Base-by-base conservation (phyloP, 768 basidiomycete species). In the Wakefieldia striispora region DNA sequence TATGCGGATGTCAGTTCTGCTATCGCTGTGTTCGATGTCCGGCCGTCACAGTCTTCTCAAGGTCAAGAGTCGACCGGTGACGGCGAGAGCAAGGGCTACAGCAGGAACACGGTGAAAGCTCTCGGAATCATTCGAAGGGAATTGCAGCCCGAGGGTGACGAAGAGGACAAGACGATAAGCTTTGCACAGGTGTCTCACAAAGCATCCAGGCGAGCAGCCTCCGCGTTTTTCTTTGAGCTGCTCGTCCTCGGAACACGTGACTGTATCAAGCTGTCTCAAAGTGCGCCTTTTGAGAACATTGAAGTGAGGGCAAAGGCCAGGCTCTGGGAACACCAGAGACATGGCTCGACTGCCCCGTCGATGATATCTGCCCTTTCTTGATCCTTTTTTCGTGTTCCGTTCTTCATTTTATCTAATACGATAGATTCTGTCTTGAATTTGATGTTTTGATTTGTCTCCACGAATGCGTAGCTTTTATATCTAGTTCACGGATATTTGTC, bases 151-250 rank as follows among this genome's bases (percentile, higher is more conserved):
- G 67, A 65, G 24, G 75, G 76, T 21, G 76, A 73, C 4, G 68
- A 64, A 7, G 74, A 74, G 50, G 83, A 83, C 27, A 87, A 83
- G 66, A 68, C 71, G 9, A 71, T 95, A 59, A 90, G 86, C 61
- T 97, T 97, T 74, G 78, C 80, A 35, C 73, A 80, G 60, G 78
- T 92, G 73, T 77, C 91, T 13, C 78, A 88, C 56, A 91, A 91
- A 75, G 91, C 93, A 12, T 88, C 91, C 10, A 86, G 91, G 40
- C 83, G 92, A 36, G 97, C 94, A 12, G 93, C 95, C 1, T 83
- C 95, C 1, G 85, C 92, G 2, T 97, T 99, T 76, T 99, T 99
- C 78, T 99, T 99, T 65, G 97, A 99, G 68, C 71, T 97, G 29
- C 84, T 99, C 24, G 92, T 98, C 2, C 81, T 99, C 1, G 86